These are phyloP conservation scores for Daldinia sp. DNA, from an alignment of 2,329 filamentous ascomycete species.

Conservation along the genomic window DNA sequence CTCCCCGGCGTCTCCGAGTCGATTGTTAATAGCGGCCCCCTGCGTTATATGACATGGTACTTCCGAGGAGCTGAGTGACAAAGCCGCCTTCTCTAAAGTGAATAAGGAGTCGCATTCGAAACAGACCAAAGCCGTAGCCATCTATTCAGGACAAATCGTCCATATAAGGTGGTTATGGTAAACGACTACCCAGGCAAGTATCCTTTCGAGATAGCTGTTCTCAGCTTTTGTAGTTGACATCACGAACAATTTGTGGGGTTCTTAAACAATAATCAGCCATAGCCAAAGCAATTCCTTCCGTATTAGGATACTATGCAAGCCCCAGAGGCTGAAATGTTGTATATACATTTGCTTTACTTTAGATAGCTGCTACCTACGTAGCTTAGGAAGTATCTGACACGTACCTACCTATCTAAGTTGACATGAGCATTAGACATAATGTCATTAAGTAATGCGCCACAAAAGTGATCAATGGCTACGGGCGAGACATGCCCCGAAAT, in stretches of 20 bases:
- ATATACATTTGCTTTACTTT: too few relatives aligned
- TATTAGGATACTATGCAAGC: neutral
- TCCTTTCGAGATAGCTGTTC: neutral
- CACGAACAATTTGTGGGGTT: neutral
- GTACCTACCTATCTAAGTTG: too few relatives aligned
- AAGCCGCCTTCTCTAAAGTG: neutral
- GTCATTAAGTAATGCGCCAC: neutral
- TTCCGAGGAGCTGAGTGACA: constrained; percentile 12
- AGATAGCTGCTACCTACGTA: too few relatives aligned
- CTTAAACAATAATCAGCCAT: neutral
- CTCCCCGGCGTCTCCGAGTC: neutral
- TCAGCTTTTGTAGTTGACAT: neutral
- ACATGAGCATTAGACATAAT: too few relatives aligned
- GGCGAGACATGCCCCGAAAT: constrained; percentile 3
- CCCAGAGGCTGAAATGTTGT: neutral
- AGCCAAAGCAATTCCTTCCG: neutral
- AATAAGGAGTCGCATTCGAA: neutral
- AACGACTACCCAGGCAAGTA: too few relatives aligned
- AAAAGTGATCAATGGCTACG: neutral
- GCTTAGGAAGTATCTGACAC: too few relatives aligned
- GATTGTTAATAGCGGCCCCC: constrained; percentile 29
- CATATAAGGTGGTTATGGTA: neutral
- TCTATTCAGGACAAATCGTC: neutral
- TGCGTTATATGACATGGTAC: constrained; percentile 29
- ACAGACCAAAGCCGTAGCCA: neutral